These are phyloP conservation scores for Pythium coloratum DNA, from an alignment of 352 stramenopile genomes.

Conservation along the genomic window DNA sequence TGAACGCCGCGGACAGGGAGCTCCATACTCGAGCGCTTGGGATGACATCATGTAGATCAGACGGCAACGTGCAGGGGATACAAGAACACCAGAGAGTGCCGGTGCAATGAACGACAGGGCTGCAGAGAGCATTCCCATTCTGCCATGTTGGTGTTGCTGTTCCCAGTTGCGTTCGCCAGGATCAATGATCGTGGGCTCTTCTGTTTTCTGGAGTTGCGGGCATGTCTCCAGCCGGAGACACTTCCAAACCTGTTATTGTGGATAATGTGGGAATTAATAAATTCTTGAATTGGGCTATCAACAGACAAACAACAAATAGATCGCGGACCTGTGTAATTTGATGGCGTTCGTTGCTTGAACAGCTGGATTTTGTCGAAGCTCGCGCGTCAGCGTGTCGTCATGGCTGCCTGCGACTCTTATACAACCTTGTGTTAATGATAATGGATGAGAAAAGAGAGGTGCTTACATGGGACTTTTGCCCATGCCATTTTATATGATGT, in stretches of 20 bases:
- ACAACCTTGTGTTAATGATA: neutral
- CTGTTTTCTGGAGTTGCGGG: too few relatives aligned
- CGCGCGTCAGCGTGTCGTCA: neutral
- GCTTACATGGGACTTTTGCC: neutral
- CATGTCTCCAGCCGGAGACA: neutral
- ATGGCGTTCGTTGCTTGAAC: neutral
- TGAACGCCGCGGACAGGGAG: neutral
- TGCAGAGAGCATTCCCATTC: too few relatives aligned
- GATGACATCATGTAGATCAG: neutral
- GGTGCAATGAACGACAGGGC: neutral
- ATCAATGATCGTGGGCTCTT: too few relatives aligned
- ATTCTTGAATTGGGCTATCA: too few relatives aligned
- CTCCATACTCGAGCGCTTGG: neutral
- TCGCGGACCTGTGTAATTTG: neutral
- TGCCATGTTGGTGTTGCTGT: too few relatives aligned
- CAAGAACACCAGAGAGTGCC: neutral
- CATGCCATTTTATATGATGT: too few relatives aligned
- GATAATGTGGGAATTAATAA: neutral
- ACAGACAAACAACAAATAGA: too few relatives aligned
- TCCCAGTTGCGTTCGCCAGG: too few relatives aligned
- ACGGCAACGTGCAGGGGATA: too few relatives aligned
- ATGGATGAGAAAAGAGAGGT: too few relatives aligned
- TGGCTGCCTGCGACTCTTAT: neutral
- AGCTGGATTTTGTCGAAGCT: neutral
- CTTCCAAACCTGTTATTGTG: neutral